Conservation (phyloP, 140 eudicot species). For the Ambrosia hybrid region DNA sequence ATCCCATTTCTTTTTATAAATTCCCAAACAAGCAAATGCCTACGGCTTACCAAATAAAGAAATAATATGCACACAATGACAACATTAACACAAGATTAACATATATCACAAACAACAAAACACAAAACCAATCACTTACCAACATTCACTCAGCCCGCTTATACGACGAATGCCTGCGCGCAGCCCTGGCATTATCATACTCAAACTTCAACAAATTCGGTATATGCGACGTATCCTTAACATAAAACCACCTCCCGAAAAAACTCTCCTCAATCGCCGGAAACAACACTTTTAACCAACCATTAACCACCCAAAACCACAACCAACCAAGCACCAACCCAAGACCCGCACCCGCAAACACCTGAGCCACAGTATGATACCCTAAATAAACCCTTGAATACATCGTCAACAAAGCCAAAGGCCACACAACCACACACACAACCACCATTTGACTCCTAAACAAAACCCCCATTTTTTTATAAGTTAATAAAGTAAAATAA, state of each 20-base stretch:
- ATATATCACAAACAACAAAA: no score
- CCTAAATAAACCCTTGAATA: slow-evolving; percentile 88
- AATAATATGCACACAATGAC: background rate
- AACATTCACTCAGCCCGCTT: slow-evolving; percentile 44
- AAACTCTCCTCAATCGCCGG: slow-evolving; percentile 71
- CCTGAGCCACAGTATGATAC: slow-evolving; percentile 81
- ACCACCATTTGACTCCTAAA: slow-evolving; percentile 47
- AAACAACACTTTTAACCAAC: slow-evolving; percentile 35
- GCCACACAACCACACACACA: slow-evolving; percentile 52
- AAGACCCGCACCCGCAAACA: slow-evolving; percentile 74
- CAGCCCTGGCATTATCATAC: slow-evolving; percentile 81
- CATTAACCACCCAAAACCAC: slow-evolving; percentile 84
- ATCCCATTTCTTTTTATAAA: background rate
- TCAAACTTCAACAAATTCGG: slow-evolving; percentile 77
- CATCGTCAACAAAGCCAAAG: slow-evolving; percentile 69
- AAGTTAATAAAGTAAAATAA: slow-evolving; percentile 57
- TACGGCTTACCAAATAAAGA: background rate
- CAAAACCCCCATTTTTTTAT: slow-evolving; percentile 42
- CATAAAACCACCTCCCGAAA: slow-evolving; percentile 66
- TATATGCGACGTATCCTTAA: slow-evolving; percentile 87
- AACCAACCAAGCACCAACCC: slow-evolving; percentile 58
- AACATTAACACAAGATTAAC: slow-evolving; percentile 4
- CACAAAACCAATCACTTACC: slow-evolving; percentile 12
- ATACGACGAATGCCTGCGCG: slow-evolving; percentile 58
- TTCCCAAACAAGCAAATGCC: background rate